Percentiles rank a stretch among this genome's conserved stretches.
Evolutionary conservation across 2,329 filamentous ascomycete genomes (phyloP).

Genomic region (Calonectria henricotiae): DNA sequence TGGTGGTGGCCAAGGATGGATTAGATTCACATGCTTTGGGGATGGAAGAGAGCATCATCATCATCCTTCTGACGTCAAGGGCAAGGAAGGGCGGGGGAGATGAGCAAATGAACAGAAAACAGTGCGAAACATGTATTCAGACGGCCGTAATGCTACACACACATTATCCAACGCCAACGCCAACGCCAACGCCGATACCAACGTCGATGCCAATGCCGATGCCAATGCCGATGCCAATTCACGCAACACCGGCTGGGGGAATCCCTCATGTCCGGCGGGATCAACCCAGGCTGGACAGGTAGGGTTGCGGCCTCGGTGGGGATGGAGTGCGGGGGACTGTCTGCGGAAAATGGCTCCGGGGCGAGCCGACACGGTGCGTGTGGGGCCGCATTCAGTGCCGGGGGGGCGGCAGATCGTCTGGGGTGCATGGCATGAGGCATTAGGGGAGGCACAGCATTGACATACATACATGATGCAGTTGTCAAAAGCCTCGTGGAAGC

Average conservation of each 20-base stretch:
- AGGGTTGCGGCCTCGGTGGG: constrained; percentile 30
- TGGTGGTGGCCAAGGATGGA: neutral
- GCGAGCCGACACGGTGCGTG: constrained; percentile 26
- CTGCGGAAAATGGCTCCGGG: constrained; percentile 26
- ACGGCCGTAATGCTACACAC: neutral
- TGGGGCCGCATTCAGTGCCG: constrained; percentile 22
- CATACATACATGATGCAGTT: constrained; percentile 17
- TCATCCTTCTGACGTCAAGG: neutral
- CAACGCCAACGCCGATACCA: neutral
- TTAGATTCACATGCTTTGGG: neutral
- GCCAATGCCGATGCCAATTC: no score
- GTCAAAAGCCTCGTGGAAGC: neutral
- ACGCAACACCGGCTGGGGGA: no score
- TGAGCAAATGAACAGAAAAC: neutral
- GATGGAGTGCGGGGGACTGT: constrained; percentile 23
- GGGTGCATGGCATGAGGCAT: constrained; percentile 25
- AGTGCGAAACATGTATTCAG: constrained; percentile 10
- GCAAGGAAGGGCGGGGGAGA: neutral
- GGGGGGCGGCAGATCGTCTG: constrained; percentile 26
- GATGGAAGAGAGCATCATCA: neutral
- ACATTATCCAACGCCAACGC: neutral
- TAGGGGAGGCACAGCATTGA: constrained; percentile 23
- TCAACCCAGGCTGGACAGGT: constrained; percentile 20
- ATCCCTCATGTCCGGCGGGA: constrained; percentile 8
- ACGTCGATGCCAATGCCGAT: neutral